Conservation (phyloP, 257 asterid species). For the Solanum neorickii region DNA sequence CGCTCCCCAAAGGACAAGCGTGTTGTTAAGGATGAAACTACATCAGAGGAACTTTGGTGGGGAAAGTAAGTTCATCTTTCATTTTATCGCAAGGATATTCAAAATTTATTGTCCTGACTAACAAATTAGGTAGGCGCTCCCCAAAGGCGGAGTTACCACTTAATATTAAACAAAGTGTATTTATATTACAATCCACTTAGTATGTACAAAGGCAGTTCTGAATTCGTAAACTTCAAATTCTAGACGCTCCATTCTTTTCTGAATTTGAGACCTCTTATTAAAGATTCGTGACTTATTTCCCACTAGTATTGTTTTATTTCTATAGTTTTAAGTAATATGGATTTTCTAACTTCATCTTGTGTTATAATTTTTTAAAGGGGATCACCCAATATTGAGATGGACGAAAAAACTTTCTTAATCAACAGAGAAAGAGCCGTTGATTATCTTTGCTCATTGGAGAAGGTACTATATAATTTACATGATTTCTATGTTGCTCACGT, state of each 20-base stretch:
- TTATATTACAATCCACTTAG: too few relatives aligned
- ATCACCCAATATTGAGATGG: slow-evolving; percentile 96
- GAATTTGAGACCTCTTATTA: too few relatives aligned
- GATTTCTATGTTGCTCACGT: neutral
- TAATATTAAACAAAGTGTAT: too few relatives aligned
- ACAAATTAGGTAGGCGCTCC: neutral
- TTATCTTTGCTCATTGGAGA: slow-evolving; percentile 83
- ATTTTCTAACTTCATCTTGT: neutral
- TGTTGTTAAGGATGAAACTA: slow-evolving; percentile 71
- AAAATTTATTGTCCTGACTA: neutral
- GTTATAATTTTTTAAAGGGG: slow-evolving; percentile 33
- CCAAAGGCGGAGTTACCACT: neutral
- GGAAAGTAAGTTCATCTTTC: slow-evolving; percentile 58
- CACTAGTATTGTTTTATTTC: neutral
- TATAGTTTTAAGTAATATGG: neutral
- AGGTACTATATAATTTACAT: slow-evolving; percentile 23
- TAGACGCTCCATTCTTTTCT: neutral
- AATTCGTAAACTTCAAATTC: neutral
- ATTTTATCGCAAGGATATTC: neutral
- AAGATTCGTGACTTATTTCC: neutral
- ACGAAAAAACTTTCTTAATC: slow-evolving; percentile 80
- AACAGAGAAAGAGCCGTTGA: slow-evolving; percentile 95
- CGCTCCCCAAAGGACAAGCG: slow-evolving; percentile 85
- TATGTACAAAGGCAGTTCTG: too few relatives aligned
- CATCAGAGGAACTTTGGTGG: slow-evolving; percentile 82